phyloP scores from a whole-genome alignment of 169 alveolate genomes.

The Miamiensis avidus region DNA sequence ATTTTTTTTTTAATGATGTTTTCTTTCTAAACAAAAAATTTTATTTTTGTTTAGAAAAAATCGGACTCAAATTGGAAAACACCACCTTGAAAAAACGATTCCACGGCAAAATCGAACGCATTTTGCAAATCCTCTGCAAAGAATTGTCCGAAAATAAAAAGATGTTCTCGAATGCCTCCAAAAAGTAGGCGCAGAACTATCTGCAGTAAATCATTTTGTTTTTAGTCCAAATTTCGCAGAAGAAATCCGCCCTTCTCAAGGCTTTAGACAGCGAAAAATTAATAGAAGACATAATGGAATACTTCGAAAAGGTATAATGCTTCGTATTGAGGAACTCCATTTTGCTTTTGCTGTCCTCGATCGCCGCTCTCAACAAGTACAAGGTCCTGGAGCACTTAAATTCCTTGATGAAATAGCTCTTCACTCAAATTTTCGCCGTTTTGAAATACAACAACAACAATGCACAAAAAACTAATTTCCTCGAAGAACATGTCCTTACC shows the following conservation, averaged over 20 bases:
- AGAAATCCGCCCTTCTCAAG: neutral
- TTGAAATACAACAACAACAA: neutral
- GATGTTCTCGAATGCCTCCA: neutral
- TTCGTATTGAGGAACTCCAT: neutral
- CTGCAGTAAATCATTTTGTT: neutral
- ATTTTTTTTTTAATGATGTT: too few species aligned
- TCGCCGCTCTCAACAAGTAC: neutral
- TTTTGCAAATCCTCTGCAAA: neutral
- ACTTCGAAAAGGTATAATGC: neutral
- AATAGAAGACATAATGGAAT: neutral
- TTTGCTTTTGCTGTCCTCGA: neutral
- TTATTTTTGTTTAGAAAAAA: too few species aligned
- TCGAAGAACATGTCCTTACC: too few species aligned
- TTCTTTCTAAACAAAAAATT: too few species aligned
- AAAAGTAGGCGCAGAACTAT: neutral
- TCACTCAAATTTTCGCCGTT: neutral
- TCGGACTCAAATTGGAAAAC: neutral
- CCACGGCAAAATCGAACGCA: neutral
- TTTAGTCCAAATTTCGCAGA: neutral
- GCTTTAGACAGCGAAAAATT: neutral
- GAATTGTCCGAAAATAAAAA: neutral
- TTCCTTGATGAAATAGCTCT: neutral
- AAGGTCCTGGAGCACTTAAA: neutral
- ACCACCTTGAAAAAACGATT: neutral
- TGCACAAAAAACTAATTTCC: too few species aligned